Percentiles rank a stretch among this genome's conserved stretches.
Evolutionary conservation across 257 asterid species (phyloP).

Genomic region (Ilex asprella): DNA sequence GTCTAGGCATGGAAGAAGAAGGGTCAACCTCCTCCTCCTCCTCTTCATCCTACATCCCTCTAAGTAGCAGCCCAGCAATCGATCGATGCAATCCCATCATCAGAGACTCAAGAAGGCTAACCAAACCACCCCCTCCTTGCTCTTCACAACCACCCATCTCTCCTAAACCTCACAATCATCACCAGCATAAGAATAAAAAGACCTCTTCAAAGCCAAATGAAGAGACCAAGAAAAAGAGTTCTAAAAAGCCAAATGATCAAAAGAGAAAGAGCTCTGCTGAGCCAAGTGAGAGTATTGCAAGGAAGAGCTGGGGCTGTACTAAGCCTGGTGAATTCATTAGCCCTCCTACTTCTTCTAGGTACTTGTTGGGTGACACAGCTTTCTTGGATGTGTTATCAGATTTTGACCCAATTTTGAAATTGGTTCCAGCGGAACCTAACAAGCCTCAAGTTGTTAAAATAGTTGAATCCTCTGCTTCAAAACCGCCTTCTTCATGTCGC

Average conservation of each 20-base stretch:
- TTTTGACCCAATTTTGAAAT: conserved; percentile 22
- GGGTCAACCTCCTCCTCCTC: conserved; percentile 23
- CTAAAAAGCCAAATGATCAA: conserved; percentile 1
- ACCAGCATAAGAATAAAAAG: conserved; percentile 16
- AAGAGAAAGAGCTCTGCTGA: neutral
- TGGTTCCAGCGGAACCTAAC: conserved; percentile 13
- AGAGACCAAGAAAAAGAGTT: conserved; percentile 14
- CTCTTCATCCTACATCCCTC: conserved; percentile 30
- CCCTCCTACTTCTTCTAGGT: conserved; percentile 72
- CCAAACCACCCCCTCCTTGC: conserved; percentile 18
- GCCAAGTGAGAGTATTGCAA: too few relatives aligned
- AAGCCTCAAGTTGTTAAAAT: neutral
- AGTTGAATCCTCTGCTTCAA: neutral
- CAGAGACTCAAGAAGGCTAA: conserved; percentile 33
- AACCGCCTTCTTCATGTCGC: conserved; percentile 16
- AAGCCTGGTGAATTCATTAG: conserved; percentile 49
- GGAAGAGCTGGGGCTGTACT: conserved; percentile 54
- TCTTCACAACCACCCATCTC: conserved; percentile 21
- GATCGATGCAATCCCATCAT: conserved; percentile 45
- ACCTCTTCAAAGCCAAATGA: conserved; percentile 14
- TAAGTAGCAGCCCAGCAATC: conserved; percentile 45
- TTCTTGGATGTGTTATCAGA: conserved; percentile 29
- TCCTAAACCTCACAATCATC: conserved; percentile 23
- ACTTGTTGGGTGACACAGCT: conserved; percentile 50
- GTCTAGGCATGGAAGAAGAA: conserved; percentile 41